A percentile compares a stretch with the other conserved stretches of the same genome.
Evolutionary conservation across 352 stramenopile species (phyloP).

Genomic region (Peronospora destructor): DNA sequence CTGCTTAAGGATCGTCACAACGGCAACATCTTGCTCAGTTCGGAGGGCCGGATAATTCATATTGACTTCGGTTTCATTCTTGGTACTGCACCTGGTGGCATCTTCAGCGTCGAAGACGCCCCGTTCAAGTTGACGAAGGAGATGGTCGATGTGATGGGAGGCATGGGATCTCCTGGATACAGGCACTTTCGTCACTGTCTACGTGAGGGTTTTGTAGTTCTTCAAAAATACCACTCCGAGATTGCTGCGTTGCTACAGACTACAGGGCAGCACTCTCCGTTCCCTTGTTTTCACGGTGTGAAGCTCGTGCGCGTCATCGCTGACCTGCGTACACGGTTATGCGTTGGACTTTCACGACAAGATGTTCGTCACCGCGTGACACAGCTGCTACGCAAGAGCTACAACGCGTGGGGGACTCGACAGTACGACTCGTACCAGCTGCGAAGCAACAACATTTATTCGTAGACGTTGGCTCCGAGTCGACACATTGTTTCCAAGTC

Average conservation of each 20-base stretch:
- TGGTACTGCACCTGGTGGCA: constrained; percentile 93
- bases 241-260: constrained; percentile 93
- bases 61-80: constrained; percentile 99
- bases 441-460: constrained; percentile 86
- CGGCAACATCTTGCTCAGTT: constrained; percentile 97
- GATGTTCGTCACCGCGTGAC: constrained; percentile 69
- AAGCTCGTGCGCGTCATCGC: constrained; percentile 55
- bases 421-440: constrained; percentile 88
- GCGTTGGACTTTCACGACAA: constrained; percentile 53
- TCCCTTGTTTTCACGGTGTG: constrained; percentile 88
- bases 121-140: constrained; percentile 99
- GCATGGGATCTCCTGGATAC: constrained; percentile 81
- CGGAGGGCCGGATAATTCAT: constrained; percentile 93
- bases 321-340: constrained; percentile 62
- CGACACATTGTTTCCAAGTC: constrained; percentile 12
- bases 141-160: constrained; percentile 95
- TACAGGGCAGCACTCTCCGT: constrained; percentile 90
- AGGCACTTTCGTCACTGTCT: constrained; percentile 89
- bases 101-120: constrained; percentile 95
- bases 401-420: constrained; percentile 83
- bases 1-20: constrained; percentile 98
- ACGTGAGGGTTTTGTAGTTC: constrained; percentile 89
- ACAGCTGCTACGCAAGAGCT: constrained; percentile 82
- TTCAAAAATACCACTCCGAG: constrained; percentile 90
- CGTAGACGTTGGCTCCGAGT: constrained; percentile 26